phyloP scores from a whole-genome alignment of 441 rosid species.

The Kokia cookei region DNA sequence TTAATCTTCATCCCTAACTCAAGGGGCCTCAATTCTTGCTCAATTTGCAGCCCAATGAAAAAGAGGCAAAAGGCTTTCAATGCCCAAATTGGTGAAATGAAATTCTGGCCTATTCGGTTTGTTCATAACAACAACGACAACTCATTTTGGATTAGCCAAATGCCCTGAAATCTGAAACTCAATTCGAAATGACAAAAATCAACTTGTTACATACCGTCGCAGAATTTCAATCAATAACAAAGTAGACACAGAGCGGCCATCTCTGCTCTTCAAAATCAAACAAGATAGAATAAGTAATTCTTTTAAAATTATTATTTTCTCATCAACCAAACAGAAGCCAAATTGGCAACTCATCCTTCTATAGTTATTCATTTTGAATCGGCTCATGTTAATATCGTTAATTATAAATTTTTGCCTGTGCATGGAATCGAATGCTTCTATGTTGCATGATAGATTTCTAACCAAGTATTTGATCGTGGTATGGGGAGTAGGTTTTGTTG shows the following conservation, averaged over 20 bases:
- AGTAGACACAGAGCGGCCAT: too few species aligned
- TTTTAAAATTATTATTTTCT: not conserved
- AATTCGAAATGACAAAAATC: too few species aligned
- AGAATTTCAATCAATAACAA: too few species aligned
- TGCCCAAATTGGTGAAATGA: too few species aligned
- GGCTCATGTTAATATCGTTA: conserved; percentile 8
- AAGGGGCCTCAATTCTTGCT: not conserved
- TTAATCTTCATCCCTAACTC: not conserved
- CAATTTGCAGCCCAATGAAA: not conserved
- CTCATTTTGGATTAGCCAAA: too few species aligned
- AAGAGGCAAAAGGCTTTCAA: not conserved
- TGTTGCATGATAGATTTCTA: not conserved
- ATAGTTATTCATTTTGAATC: not conserved
- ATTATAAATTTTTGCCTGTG: not conserved
- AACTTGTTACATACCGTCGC: too few species aligned
- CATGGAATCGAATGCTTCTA: not conserved
- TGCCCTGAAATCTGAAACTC: too few species aligned
- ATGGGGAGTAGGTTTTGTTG: conserved; percentile 32
- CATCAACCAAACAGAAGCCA: not conserved
- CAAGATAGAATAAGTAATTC: too few species aligned
- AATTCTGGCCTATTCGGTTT: too few species aligned
- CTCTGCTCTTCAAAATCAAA: too few species aligned
- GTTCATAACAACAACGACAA: too few species aligned
- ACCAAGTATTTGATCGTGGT: not conserved
- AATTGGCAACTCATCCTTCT: not conserved